These are phyloP conservation scores for Colletotrichum tofieldiae DNA, from an alignment of 2,329 filamentous ascomycete species.

Conservation along the genomic window DNA sequence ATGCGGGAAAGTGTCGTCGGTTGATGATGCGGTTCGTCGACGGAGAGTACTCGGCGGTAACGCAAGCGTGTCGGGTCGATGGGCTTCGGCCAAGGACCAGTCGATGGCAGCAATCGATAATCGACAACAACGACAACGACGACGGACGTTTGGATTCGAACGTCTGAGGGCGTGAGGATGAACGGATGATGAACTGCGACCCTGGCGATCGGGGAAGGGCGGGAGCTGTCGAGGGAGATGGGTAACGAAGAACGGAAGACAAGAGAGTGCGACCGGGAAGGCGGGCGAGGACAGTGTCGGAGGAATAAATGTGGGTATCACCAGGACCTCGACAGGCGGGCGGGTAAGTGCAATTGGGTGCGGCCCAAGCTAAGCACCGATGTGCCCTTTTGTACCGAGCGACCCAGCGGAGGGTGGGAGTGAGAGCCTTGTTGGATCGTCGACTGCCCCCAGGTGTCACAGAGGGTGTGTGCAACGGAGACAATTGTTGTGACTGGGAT, in stretches of 20 bases:
- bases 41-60: constrained; percentile 31
- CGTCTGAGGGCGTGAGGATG: constrained; percentile 29
- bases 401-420: constrained; percentile 16
- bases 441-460: constrained; percentile 9
- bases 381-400: constrained; percentile 21
- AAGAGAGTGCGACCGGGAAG: constrained; percentile 41
- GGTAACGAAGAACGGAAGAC: constrained; percentile 40
- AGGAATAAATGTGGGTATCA: constrained; percentile 43
- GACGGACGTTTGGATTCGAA: neutral
- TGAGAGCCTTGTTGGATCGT: constrained; percentile 31
- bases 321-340: constrained; percentile 38
- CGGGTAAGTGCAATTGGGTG: constrained; percentile 36
- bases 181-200: constrained; percentile 28
- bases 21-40: constrained; percentile 21
- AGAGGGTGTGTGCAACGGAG: constrained; percentile 14
- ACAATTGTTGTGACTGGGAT: neutral
- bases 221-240: constrained; percentile 42
- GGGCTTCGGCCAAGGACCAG: constrained; percentile 1
- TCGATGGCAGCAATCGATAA: constrained; percentile 10
- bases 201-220: constrained; percentile 30
- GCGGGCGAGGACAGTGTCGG: constrained; percentile 42
- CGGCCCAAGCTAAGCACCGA: constrained; percentile 31
- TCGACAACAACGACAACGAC: neutral
- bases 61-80: constrained; percentile 12
- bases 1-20: neutral